phyloP scores from a whole-genome alignment of 257 asterid species.

The Penstemon eatonii region DNA sequence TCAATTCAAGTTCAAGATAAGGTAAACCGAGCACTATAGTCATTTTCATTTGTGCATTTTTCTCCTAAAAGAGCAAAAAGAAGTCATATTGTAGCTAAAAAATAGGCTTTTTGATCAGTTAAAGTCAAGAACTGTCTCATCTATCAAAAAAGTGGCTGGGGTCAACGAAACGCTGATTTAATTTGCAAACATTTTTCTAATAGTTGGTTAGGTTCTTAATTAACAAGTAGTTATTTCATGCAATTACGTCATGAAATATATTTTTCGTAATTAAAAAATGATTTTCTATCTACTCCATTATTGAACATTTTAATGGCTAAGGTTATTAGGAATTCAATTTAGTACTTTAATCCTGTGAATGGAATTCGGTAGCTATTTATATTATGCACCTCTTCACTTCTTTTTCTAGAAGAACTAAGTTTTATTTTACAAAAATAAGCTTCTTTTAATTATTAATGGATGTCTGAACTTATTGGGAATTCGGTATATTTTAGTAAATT shows the following conservation, averaged over 20 bases:
- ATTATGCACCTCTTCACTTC: too few relatives aligned
- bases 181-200: neutral
- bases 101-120: slow-evolving; percentile 6
- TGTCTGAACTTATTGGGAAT: too few relatives aligned
- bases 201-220: neutral
- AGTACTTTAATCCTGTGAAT: too few relatives aligned
- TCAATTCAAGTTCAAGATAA: slow-evolving; percentile 13
- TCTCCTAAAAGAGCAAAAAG: slow-evolving; percentile 8
- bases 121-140: slow-evolving; percentile 20
- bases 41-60: slow-evolving; percentile 15
- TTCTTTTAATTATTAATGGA: too few relatives aligned
- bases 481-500: too few relatives aligned
- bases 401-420: too few relatives aligned
- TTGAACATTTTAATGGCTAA: too few relatives aligned
- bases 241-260: too few relatives aligned
- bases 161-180: slow-evolving; percentile 2
- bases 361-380: too few relatives aligned
- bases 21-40: slow-evolving; percentile 19
- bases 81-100: slow-evolving; percentile 4
- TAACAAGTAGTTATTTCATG: neutral
- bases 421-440: too few relatives aligned
- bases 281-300: too few relatives aligned
- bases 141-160: neutral
- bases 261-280: neutral
- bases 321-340: too few relatives aligned